Conservation (phyloP, 1,139 yeast genomes). For the Cylindricascospora bacillispora region DNA sequence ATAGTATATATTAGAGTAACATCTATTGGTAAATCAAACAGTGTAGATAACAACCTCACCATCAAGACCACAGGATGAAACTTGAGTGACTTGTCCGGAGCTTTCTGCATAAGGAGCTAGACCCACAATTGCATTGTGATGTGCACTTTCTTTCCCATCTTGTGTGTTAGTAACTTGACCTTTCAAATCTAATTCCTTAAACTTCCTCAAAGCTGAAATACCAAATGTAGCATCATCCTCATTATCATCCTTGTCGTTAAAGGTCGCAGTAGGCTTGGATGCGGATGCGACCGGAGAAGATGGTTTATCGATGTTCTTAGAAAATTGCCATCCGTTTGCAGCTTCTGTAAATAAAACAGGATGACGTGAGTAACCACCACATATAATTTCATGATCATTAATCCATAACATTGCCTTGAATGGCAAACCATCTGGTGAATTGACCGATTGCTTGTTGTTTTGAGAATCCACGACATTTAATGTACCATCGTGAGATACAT, state of each 20-base stretch:
- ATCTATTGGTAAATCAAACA: conserved; percentile 6
- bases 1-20: too few relatives aligned
- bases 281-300: conserved; percentile 8
- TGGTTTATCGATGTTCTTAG: conserved; percentile 54
- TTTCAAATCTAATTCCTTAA: conserved; percentile 88
- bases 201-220: conserved; percentile 85
- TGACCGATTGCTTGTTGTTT: conserved; percentile 49
- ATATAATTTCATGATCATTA: conserved; percentile 52
- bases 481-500: conserved; percentile 67
- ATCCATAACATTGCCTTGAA: conserved; percentile 65
- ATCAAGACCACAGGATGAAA: conserved; percentile 73
- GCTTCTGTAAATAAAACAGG: conserved; percentile 75
- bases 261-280: conserved; percentile 26
- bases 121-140: conserved; percentile 79
- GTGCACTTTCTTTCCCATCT: conserved; percentile 70
- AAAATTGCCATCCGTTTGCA: conserved; percentile 53
- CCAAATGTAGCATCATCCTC: conserved; percentile 49
- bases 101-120: conserved; percentile 34
- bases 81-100: conserved; percentile 35
- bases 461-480: conserved; percentile 43
- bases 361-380: conserved; percentile 90
- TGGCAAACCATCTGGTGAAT: conserved; percentile 68
- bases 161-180: conserved; percentile 54
- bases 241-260: conserved; percentile 37
- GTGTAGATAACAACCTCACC: conserved; percentile 71